These are phyloP conservation scores for Salix koriyanagi DNA, from an alignment of 345 rosid species.

Conservation along the genomic window DNA sequence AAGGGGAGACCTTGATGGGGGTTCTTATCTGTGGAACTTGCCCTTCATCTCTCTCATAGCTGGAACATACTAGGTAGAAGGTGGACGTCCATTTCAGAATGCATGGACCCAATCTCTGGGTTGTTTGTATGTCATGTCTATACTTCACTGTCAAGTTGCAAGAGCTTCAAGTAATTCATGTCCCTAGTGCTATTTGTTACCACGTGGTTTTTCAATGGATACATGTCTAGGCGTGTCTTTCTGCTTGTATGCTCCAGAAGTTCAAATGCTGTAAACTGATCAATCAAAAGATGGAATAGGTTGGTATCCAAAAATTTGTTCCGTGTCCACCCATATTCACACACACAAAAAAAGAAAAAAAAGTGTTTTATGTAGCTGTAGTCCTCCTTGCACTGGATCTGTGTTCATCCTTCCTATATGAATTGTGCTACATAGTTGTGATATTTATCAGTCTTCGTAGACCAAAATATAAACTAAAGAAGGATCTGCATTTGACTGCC, in stretches of 20 bases:
- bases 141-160: too few relatives aligned
- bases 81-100: too few relatives aligned
- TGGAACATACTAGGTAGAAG: too few relatives aligned
- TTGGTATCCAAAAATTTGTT: background rate
- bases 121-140: too few relatives aligned
- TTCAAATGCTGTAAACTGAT: background rate
- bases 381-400: too few relatives aligned
- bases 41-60: too few relatives aligned
- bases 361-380: too few relatives aligned
- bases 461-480: background rate
- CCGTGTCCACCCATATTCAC: too few relatives aligned
- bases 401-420: background rate
- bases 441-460: background rate
- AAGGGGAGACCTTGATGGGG: background rate
- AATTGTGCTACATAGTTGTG: background rate
- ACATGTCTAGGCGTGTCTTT: background rate
- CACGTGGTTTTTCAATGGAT: background rate
- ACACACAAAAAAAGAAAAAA: too few relatives aligned
- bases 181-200: background rate
- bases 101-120: too few relatives aligned
- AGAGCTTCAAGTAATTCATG: too few relatives aligned
- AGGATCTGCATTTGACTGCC: background rate
- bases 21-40: too few relatives aligned
- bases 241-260: background rate
- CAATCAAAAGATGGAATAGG: background rate